Base-by-base conservation (phyloP, 2,329 filamentous ascomycete species). In the Fusarium odoratissimum region DNA sequence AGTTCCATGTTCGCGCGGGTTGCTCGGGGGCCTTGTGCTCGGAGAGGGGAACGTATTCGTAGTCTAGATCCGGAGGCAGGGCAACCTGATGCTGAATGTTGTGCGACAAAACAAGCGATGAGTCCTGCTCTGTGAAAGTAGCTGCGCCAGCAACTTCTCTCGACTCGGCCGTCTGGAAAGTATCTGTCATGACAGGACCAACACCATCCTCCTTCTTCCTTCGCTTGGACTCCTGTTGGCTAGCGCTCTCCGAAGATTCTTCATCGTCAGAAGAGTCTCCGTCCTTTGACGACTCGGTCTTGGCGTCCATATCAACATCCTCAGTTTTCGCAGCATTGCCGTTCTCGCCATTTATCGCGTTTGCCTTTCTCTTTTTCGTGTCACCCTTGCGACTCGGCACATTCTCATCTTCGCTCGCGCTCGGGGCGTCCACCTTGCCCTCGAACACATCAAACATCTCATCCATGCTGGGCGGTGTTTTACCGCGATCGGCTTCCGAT, bases 81-180 rank as follows among this genome's bases (percentile, higher is more conserved):
- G 96, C 94, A 76, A 98, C 96, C 84, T 99, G 95, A 86, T 99
- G 96, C 83, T 97, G 95, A 77, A 99, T 97, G 85, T 99, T 97
- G 85, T 99, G 97, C 51, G 94, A 95, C 58, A 99, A 84, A 28
- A 97, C 92, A 33, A 99, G 90, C 10, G 92, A 90, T 51, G 90
- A 86, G 33, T 95, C 92, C 73, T 90, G 81, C 86, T 87, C 74
- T 21, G 88, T 85, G 61, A 91, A 87, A 13, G 93, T 95, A 37
- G 91, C 90, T 10, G 94, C 92, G 31, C 92, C 92, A 28, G 93
- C 94, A 42, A 99, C 89, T 82, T 98, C 94, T 86, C 95, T 89
- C 72, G 95, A 97, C 83, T 97, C 91, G 79, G 96, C 95, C 17
- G 96, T 98, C 84, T 98, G 91, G 82, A 99, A 99, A 17, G 92